phyloP scores from a whole-genome alignment of 2,329 filamentous ascomycete species.

The Aspergillus quadricinctus region DNA sequence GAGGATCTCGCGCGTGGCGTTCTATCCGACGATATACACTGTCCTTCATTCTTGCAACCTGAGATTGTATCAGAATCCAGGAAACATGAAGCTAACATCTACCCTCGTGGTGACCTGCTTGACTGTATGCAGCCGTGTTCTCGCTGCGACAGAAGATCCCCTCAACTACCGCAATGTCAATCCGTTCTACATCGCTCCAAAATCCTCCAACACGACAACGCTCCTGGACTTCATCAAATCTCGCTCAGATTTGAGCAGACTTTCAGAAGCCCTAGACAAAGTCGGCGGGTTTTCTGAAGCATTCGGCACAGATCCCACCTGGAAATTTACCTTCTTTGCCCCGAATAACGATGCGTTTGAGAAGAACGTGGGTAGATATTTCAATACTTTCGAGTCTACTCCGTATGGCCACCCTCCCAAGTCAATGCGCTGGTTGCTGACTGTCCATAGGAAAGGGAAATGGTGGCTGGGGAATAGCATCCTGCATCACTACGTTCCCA shows the following conservation, averaged over 20 bases:
- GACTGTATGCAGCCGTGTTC: background rate
- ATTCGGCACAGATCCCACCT: slow-evolving; percentile 23
- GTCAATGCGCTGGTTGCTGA: background rate
- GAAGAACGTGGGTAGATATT: slow-evolving; percentile 25
- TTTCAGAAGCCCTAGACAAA: background rate
- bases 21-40: too few species aligned
- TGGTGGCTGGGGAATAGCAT: slow-evolving; percentile 6
- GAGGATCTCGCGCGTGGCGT: too few species aligned
- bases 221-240: background rate
- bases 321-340: slow-evolving; percentile 30
- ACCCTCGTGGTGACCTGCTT: background rate
- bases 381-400: background rate
- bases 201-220: background rate
- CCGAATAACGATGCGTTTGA: slow-evolving; percentile 26
- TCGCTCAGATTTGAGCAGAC: background rate
- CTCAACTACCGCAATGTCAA: background rate
- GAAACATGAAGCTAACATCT: background rate
- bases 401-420: background rate
- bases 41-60: too few species aligned
- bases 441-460: background rate
- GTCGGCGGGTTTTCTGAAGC: slow-evolving; percentile 23
- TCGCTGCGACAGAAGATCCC: background rate
- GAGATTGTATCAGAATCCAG: too few species aligned
- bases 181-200: background rate
- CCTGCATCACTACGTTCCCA: slow-evolving; percentile 5